Evolutionary conservation across 345 rosid species (phyloP), one percentile per base, ranked within the genome.

Genomic region (Pistacia atlantica): DNA sequence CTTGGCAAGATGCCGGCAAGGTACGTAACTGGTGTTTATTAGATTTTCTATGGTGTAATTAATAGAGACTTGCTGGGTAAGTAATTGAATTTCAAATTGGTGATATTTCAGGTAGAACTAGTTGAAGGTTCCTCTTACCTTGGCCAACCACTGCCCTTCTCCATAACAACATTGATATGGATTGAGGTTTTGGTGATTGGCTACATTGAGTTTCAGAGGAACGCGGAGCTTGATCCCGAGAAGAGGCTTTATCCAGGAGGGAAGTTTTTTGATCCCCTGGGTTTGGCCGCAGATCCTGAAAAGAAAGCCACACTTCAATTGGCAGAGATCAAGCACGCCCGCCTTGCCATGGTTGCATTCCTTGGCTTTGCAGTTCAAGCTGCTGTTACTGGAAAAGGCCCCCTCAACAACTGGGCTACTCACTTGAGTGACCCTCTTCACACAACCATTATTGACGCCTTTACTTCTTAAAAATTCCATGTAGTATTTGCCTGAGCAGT

Each of bases 271-370:
- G 98, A 95, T 79, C 98, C 99, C 2, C 85, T 95, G 0, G 98
- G 98, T 0, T 78, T 95, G 80, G 99, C 99, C 0, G 64, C 91
- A 3, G 98, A 95, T 85, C 99, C 99, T 0, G 99, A 93, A 83
- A 95, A 91, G 96, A 93, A 80, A 72, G 93, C 86, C 4, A 88
- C 78, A 37, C 97, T 95, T 77, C 98, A 93, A 61, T 54, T 95
- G 89, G 99, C 99, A 0, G 99, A 95, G 93, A 95, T 95, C 85
- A 95, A 95, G 90, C 99, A 95, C 74, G 99, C 99, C 18, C 98
- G 99, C 33, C 93, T 93, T 10, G 99, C 99, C 54, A 92, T 95
- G 99, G 91, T 95, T 16, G 98, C 74, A 5, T 93, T 92, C 86
- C 84, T 95, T 2, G 98, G 99, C 6, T 95, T 95, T 4, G 98